These are phyloP conservation scores for Annulohypoxylon nitens DNA, from an alignment of 495 filamentous ascomycete genomes.

Conservation along the genomic window DNA sequence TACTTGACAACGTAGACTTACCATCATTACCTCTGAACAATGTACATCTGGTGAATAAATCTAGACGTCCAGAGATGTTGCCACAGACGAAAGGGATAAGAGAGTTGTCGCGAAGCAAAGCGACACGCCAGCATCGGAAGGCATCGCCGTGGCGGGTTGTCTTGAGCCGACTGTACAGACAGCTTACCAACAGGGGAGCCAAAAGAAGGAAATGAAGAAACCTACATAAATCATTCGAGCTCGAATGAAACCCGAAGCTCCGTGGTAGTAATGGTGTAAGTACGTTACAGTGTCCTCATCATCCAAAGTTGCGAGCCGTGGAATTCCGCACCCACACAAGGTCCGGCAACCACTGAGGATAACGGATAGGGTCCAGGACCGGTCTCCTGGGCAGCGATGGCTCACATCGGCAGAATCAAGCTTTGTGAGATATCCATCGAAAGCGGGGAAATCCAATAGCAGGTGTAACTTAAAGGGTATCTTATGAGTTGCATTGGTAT, in stretches of 20 bases:
- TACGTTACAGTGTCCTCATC: slow-evolving; percentile 20
- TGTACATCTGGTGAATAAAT: neutral
- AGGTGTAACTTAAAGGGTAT: slow-evolving; percentile 46
- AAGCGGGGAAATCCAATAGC: slow-evolving; percentile 42
- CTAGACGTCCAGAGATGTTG: slow-evolving; percentile 9
- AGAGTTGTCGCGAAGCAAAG: neutral
- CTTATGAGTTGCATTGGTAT: slow-evolving; percentile 38
- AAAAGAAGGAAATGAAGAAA: slow-evolving; percentile 25
- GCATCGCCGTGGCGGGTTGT: slow-evolving; percentile 12
- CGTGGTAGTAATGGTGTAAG: slow-evolving; percentile 24
- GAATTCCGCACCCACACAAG: slow-evolving; percentile 32
- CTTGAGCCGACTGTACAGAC: slow-evolving; percentile 25
- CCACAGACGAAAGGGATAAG: slow-evolving; percentile 1
- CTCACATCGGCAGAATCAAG: slow-evolving; percentile 47
- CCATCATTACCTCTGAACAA: slow-evolving; percentile 6
- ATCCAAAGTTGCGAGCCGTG: slow-evolving; percentile 32
- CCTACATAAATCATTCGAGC: slow-evolving; percentile 29
- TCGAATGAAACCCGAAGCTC: slow-evolving; percentile 39
- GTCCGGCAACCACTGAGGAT: slow-evolving; percentile 12
- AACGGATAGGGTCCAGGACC: slow-evolving; percentile 32
- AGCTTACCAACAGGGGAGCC: slow-evolving; percentile 32
- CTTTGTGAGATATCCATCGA: slow-evolving; percentile 42
- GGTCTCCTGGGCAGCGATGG: slow-evolving; percentile 41
- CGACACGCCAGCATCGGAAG: slow-evolving; percentile 12
- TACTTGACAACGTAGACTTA: slow-evolving; percentile 4